These are phyloP conservation scores for Lunularia cruciata DNA, from an alignment of 225 moss, liverwort and hornwort species.

Conservation along the genomic window DNA sequence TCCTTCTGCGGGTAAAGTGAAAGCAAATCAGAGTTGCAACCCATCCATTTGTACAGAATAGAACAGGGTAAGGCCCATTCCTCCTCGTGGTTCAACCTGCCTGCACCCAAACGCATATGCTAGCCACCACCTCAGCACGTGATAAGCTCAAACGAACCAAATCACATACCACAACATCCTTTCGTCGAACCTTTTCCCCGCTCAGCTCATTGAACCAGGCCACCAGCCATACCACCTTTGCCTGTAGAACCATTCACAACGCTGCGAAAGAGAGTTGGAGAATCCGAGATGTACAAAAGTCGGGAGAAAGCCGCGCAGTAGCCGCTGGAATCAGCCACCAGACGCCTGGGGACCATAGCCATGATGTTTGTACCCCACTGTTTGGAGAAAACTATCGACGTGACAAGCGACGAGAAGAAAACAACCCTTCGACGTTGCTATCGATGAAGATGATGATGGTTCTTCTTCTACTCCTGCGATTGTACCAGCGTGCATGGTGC, in stretches of 20 bases:
- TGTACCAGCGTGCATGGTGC: too few species aligned
- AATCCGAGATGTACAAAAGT: not conserved
- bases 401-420: too few species aligned
- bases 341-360: conserved; percentile 4
- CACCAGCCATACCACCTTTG: not conserved
- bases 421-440: too few species aligned
- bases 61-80: not conserved
- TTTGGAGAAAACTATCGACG: too few species aligned
- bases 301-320: not conserved
- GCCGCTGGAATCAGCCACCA: not conserved
- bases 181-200: too few species aligned
- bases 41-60: not conserved
- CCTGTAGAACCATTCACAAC: not conserved
- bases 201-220: not conserved
- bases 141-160: too few species aligned
- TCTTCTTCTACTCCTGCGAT: too few species aligned
- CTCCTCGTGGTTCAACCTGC: not conserved
- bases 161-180: not conserved
- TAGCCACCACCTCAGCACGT: not conserved
- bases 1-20: not conserved
- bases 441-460: too few species aligned
- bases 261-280: not conserved
- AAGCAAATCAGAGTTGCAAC: not conserved
- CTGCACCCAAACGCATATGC: not conserved
- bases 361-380: conserved; percentile 1